Evolutionary conservation across 2,329 filamentous ascomycete genomes (phyloP).

Genomic region (Colletotrichum eremochloae): DNA sequence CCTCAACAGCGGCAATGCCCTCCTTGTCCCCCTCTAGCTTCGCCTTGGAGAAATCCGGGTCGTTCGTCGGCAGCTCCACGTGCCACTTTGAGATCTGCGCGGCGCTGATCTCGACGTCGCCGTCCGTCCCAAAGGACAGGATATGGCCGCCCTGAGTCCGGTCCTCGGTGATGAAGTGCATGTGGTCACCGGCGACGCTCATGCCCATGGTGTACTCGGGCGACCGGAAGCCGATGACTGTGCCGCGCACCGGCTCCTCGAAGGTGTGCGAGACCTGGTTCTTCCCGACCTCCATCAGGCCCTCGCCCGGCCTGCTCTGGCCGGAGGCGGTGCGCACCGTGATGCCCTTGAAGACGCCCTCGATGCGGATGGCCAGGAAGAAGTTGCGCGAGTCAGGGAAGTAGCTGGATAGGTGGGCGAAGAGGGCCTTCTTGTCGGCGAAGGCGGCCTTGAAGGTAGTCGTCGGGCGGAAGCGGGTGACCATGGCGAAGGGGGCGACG

Average conservation of each 20-base stretch:
- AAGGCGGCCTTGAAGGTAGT: slow-evolving; percentile 41
- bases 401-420: slow-evolving; percentile 42
- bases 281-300: slow-evolving; percentile 47
- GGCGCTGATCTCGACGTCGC: slow-evolving; percentile 48
- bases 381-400: slow-evolving; percentile 48
- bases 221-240: slow-evolving; percentile 51
- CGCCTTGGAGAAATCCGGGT: slow-evolving; percentile 51
- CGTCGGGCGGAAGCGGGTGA: slow-evolving; percentile 50
- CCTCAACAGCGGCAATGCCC: slow-evolving; percentile 50
- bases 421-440: slow-evolving; percentile 48
- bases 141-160: slow-evolving; percentile 50
- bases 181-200: slow-evolving; percentile 51
- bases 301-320: slow-evolving; percentile 47
- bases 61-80: slow-evolving; percentile 50
- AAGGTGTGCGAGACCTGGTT: slow-evolving; percentile 50
- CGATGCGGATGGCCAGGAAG: slow-evolving; percentile 49
- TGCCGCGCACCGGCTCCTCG: slow-evolving; percentile 45
- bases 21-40: slow-evolving; percentile 46
- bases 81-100: slow-evolving; percentile 49
- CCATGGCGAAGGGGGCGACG: slow-evolving; percentile 52
- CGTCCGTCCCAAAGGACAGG: slow-evolving; percentile 49
- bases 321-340: slow-evolving; percentile 51
- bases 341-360: slow-evolving; percentile 48
- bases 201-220: slow-evolving; percentile 51
- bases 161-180: slow-evolving; percentile 53